Percentiles rank a stretch among this genome's conserved stretches.
Evolutionary conservation across 176 grass and related monocot species (phyloP).

Genomic region (Oryza coarctata): DNA sequence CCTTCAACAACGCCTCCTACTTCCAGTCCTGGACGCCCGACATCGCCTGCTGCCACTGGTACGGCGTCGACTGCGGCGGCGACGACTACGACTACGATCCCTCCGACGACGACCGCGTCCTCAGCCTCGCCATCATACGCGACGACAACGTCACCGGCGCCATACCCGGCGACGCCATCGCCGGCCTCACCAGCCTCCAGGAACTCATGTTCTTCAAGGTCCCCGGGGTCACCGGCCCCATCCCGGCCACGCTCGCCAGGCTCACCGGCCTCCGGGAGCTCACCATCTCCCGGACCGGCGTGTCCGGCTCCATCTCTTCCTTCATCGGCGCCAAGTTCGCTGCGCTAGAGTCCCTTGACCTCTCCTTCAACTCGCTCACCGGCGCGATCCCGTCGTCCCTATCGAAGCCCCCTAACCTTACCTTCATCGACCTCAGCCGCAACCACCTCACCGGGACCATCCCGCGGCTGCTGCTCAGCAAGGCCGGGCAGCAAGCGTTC

Average conservation of each 20-base stretch:
- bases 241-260: not conserved
- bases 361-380: not conserved
- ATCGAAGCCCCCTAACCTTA: too few species aligned
- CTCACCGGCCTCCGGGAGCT: not conserved
- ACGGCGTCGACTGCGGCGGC: not conserved
- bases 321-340: not conserved
- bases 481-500: too few species aligned
- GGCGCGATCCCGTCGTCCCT: too few species aligned
- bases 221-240: not conserved
- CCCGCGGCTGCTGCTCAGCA: too few species aligned
- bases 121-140: conserved; percentile 50
- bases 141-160: conserved; percentile 31
- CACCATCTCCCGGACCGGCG: not conserved
- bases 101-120: not conserved
- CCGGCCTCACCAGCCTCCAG: conserved; percentile 35
- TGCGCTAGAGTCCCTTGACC: not conserved
- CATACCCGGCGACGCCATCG: not conserved
- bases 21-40: not conserved
- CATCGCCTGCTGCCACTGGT: not conserved
- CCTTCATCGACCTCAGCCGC: too few species aligned
- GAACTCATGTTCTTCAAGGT: not conserved
- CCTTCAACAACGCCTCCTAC: not conserved
- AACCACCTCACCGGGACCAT: too few species aligned
- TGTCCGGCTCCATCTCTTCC: not conserved
- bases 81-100: not conserved